Base-by-base conservation (phyloP, 371 early-diverging fungal genomes). In the Mortierella sp. region DNA sequence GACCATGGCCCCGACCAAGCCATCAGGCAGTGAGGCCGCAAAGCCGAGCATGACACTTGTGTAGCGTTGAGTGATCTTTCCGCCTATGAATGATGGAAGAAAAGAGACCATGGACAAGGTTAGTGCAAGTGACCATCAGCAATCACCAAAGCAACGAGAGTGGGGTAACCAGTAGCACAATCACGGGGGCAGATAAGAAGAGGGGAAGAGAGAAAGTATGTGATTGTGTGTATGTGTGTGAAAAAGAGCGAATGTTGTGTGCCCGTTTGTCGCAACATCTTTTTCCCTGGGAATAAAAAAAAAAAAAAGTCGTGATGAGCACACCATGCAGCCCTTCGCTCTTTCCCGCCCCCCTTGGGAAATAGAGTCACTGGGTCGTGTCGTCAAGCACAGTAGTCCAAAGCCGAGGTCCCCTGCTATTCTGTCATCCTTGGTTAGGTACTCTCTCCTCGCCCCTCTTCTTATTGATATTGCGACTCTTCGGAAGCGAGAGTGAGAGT, bases 1-100 rank as follows among this genome's bases (percentile, higher is more conserved):
- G n/a, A 25, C 28, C 61, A 85, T 65, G 18, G 82, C 12, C 82
- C 80, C 29, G 21, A 81, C 47, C 18, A 43, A 12, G 23, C 60
- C 64, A 52, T 85, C 87, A 15, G 88, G 88, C 16, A 89, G 72
- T 50, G 79, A 60, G 46, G 87, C 88, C 18, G 87, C 62, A 75
- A 84, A 81, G 15, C 81, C 81, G 56, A 73, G 53, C 50, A 81
- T 47, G 0, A 71, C 81, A 26, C 69, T 19, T 9, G 47, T 52
- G 58, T 81, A 81, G 37, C 64, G 60, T 2, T 81, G 81, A 15
- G 64, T 65, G 50, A 81, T 62, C 65, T 73, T 63, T 57, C 81
- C 81, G 14, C 77, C 77, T 76, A 66, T 46, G 25, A 56, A 19
- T 25, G 6, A 47, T 19, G 18, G 58, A 37, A 7, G 7, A 28